These are phyloP conservation scores for Globisporangium parvum DNA, from an alignment of 352 stramenopile genomes.

Conservation along the genomic window DNA sequence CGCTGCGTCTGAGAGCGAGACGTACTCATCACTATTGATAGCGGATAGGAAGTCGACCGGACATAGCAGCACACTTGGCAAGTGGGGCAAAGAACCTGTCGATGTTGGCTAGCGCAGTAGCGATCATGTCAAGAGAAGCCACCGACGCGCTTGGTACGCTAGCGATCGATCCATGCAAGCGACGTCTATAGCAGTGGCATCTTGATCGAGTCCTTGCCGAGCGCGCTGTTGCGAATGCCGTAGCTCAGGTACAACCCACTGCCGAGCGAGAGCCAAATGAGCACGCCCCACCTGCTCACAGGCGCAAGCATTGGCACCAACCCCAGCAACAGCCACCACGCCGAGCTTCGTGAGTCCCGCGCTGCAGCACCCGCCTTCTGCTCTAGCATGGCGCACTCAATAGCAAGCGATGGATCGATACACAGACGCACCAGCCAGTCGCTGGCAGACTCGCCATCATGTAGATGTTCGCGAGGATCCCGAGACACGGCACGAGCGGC, in stretches of 20 bases:
- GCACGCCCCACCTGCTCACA: constrained; percentile 51
- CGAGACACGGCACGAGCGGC: constrained; percentile 46
- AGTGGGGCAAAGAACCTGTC: too few relatives aligned
- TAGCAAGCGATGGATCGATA: not conserved
- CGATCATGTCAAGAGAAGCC: too few relatives aligned
- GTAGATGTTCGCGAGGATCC: constrained; percentile 62
- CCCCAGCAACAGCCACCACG: not conserved
- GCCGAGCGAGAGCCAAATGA: constrained; percentile 61
- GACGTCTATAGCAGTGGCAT: constrained; percentile 14
- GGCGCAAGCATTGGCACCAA: not conserved
- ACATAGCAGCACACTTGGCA: too few relatives aligned
- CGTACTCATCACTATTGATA: too few relatives aligned
- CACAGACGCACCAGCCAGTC: constrained; percentile 41
- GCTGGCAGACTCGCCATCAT: constrained; percentile 56
- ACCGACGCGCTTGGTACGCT: too few relatives aligned
- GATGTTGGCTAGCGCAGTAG: too few relatives aligned
- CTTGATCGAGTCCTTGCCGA: constrained; percentile 22
- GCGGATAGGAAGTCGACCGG: too few relatives aligned
- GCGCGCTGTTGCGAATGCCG: constrained; percentile 67
- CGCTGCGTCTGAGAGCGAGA: too few relatives aligned
- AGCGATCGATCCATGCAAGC: too few relatives aligned
- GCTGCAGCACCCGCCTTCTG: too few relatives aligned
- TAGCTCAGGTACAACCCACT: constrained; percentile 72
- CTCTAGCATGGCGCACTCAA: too few relatives aligned
- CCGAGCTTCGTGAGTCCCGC: not conserved